Evolutionary conservation across 192 early-diverging fungal genomes (phyloP), one percentile per base, ranked within the genome.

Genomic region (Backusella psychrophila): DNA sequence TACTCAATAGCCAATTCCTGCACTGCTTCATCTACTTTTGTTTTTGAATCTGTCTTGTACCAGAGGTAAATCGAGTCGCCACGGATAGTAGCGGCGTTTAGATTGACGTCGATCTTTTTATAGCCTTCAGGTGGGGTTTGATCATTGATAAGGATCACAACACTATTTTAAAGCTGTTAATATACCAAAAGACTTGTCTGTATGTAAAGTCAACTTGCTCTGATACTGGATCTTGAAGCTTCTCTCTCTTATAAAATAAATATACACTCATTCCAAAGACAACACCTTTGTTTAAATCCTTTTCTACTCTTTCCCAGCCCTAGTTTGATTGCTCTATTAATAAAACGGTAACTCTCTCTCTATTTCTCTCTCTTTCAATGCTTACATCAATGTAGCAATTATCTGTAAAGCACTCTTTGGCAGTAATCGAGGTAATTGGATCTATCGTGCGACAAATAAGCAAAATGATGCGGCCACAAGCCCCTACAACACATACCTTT

Each of bases 371-470:
- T 15, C 12, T 44, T 14, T 5, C 4, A 44, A 42, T 59, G 19
- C 66, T 68, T 73, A 78, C 78, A 15, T 79, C 78, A 9, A 79
- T 79, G 38, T 79, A 79, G 34, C 78, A 79, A 26, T 74, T 46
- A 26, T 75, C 56, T 1, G 73, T 70, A 41, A 79, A 79, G 44
- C 78, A 79, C 12, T 73, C 52, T 26, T 75, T 79, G 34, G 73
- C 78, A 35, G 78, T 63, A 8, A 79, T 69, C 14, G 71, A 67
- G 29, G 73, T 79, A 15, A 79, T 79, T 6, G 78, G 72, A 46
- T 79, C 73, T 41, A 46, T 44, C 2, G 11, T 72, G 17, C 49
- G 2, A 19, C 19, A 39, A 33, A 71, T 15, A 49, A 31, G 38
- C 38, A 39, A 39, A 33, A 39, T 39, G 38, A 12, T 11, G 3